Conservation (phyloP, 306 rosid species). For the Notholithocarpus densiflorus region DNA sequence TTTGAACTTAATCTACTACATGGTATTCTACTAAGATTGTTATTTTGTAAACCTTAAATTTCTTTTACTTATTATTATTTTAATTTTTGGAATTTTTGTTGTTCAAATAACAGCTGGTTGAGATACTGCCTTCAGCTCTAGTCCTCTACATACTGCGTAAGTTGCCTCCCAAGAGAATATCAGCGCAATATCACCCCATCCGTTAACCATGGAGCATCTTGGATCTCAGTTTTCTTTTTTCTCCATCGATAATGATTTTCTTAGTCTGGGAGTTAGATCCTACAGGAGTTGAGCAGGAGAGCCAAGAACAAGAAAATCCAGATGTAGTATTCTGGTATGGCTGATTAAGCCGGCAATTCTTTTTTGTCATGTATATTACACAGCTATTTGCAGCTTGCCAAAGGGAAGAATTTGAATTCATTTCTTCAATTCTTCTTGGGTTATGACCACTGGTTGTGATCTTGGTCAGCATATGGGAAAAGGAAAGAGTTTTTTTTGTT, state of each 20-base stretch:
- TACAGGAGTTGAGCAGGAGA: constrained; percentile 27
- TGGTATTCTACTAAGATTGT: constrained; percentile 48
- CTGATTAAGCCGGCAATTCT: constrained; percentile 22
- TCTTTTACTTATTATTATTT: neutral
- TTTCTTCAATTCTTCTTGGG: constrained; percentile 31
- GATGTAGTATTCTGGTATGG: constrained; percentile 24
- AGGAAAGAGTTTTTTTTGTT: neutral
- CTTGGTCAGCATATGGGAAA: constrained; percentile 17
- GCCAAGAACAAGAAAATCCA: constrained; percentile 24
- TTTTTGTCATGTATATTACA: constrained; percentile 27
- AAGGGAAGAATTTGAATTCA: constrained; percentile 19
- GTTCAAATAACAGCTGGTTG: constrained; percentile 64
- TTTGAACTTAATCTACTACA: constrained; percentile 73
- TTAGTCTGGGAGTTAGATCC: constrained; percentile 26
- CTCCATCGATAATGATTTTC: constrained; percentile 15
- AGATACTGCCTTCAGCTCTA: constrained; percentile 88
- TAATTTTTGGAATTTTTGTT: constrained; percentile 17
- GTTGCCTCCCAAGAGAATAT: constrained; percentile 92
- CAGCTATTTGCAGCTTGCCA: constrained; percentile 29
- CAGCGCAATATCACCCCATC: constrained; percentile 85
- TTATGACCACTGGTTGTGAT: constrained; percentile 20
- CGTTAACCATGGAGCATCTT: constrained; percentile 36
- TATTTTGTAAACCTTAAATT: neutral
- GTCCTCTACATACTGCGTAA: constrained; percentile 88
- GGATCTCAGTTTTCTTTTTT: constrained; percentile 31